Evolutionary conservation across 179 eudicot genomes (phyloP).

Genomic region (Dionaea muscipula): DNA sequence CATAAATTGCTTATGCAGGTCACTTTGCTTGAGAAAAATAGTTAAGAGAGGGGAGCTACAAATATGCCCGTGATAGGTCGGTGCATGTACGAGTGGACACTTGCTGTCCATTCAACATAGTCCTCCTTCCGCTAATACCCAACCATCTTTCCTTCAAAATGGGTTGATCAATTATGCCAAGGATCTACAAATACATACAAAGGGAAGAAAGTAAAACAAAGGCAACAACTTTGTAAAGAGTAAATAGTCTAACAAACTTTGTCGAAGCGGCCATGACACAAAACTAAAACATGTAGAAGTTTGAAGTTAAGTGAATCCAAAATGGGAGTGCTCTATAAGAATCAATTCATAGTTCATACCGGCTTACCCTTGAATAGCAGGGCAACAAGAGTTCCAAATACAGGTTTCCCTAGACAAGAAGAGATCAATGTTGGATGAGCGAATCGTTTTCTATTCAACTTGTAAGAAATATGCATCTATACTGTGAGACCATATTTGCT

Average conservation of each 20-base stretch:
- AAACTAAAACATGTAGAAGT: too few species aligned
- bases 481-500: too few species aligned
- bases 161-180: slow-evolving; percentile 92
- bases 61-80: slow-evolving; percentile 64
- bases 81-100: slow-evolving; percentile 67
- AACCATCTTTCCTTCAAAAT: slow-evolving; percentile 77
- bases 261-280: too few species aligned
- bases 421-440: not conserved
- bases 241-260: too few species aligned
- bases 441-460: too few species aligned
- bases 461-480: too few species aligned
- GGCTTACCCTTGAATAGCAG: slow-evolving; percentile 81
- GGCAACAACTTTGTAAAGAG: not conserved
- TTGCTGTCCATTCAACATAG: slow-evolving; percentile 65
- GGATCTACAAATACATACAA: slow-evolving; percentile 28
- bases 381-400: slow-evolving; percentile 93
- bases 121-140: slow-evolving; percentile 63
- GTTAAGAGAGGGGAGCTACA: slow-evolving; percentile 34
- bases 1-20: too few species aligned
- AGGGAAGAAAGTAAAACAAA: slow-evolving; percentile 4
- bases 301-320: too few species aligned
- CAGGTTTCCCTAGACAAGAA: slow-evolving; percentile 63
- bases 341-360: slow-evolving; percentile 54
- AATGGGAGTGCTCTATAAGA: too few species aligned
- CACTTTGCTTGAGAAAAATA: not conserved